Evolutionary conservation across 495 filamentous ascomycete genomes (phyloP), one percentile per base, ranked within the genome.

Genomic region (Xanthoparmelia taractica): DNA sequence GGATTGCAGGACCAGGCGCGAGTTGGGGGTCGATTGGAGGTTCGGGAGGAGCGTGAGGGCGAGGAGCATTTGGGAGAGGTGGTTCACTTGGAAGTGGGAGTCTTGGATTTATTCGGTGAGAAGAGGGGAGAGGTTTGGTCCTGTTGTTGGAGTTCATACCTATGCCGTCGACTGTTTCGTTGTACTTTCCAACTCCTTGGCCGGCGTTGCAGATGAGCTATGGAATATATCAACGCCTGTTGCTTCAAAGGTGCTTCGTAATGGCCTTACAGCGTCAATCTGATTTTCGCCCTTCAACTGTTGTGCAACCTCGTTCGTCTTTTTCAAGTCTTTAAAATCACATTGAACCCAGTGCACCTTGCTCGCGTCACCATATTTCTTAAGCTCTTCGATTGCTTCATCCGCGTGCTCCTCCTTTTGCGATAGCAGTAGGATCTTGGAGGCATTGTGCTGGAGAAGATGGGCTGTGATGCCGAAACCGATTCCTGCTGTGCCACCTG

Each of bases 11-110:
- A 83, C 79, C 4, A 84, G 73, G 20, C 80, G 71, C 13, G 77
- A 74, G 43, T 67, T 57, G 0, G 72, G 67, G 2, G 63, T 70
- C 1, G 43, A 43, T 58, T 65, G 65, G 20, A 80, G 72, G 31
- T 68, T 70, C 2, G 79, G 76, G 12, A 76, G 74, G 27, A 80
- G 71, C 1, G 70, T 69, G 15, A 74, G 69, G 23, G 70, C 68
- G 7, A 79, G 72, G 61, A 76, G 77, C 52, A 77, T 76, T 59
- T 83, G 80, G 4, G 77, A 75, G 17, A 82, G 71, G 47, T 69
- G 76, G 59, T 84, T 82, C 33, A 82, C 78, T 34, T 74, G 71
- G 71, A 82, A 82, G 65, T 80, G 77, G n/a, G 76, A 71, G 63
- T 83, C 81, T 64, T 33, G 2, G 25, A 15, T 17, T 4, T n/a